Conservation (phyloP, 2,329 filamentous ascomycete genomes). For the Aspergillus vadensis region DNA sequence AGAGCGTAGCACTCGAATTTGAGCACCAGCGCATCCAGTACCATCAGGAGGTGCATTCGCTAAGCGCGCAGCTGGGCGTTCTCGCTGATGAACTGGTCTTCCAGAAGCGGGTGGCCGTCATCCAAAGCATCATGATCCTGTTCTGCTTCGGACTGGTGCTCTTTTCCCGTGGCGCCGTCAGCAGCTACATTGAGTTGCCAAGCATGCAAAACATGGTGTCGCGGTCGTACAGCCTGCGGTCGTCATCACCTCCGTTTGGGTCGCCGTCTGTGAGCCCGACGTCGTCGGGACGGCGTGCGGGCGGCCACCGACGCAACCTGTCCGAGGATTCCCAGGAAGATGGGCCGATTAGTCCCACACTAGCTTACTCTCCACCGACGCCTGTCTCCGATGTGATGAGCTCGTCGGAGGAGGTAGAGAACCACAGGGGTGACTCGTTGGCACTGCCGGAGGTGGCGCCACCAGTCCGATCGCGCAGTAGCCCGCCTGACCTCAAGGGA, state of each 20-base stretch:
- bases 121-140: constrained; percentile 84
- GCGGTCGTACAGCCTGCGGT: constrained; percentile 47
- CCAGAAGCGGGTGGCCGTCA: constrained; percentile 87
- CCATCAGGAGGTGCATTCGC: constrained; percentile 77
- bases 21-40: constrained; percentile 85
- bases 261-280: constrained; percentile 42
- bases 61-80: constrained; percentile 77
- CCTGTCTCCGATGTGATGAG: constrained; percentile 36
- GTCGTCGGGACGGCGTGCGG: constrained; percentile 32
- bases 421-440: constrained; percentile 21
- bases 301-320: constrained; percentile 32
- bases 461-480: constrained; percentile 34
- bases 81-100: constrained; percentile 88
- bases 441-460: constrained; percentile 26
- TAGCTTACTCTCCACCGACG: constrained; percentile 44
- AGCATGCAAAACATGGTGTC: constrained; percentile 51
- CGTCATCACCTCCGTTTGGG: constrained; percentile 38
- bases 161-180: constrained; percentile 58
- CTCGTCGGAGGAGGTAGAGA: constrained; percentile 20
- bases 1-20: constrained; percentile 87
- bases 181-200: constrained; percentile 49
- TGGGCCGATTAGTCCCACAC: constrained; percentile 31
- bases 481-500: constrained; percentile 31
- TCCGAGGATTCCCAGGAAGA: constrained; percentile 39
- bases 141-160: constrained; percentile 86